Base-by-base conservation (phyloP, 1,284 basidiomycete species). In the Papiliotrema laurentii region DNA sequence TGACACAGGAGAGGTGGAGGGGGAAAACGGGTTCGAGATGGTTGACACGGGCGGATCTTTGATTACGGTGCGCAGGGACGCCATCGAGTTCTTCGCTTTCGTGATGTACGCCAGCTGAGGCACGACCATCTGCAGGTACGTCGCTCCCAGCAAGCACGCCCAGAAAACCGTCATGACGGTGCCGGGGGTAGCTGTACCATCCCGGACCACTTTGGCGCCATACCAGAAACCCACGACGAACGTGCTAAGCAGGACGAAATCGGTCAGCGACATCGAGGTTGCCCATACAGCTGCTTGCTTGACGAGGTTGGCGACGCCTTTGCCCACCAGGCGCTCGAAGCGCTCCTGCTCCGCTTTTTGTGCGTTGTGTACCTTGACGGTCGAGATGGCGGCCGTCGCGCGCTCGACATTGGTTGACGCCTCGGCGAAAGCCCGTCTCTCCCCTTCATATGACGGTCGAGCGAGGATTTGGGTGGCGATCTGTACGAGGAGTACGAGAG, bases 211-310 rank as follows among this genome's bases (percentile, higher is more conserved):
- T 64, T 87, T 85, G 2, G 86, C 81, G 13, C 94, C 96, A 69
- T 87, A 97, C 89, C 92, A 97, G 74, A 97, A 97, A 1, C 88
- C 92, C 64, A 92, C 87, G 10, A 97, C 89, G 74, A 97, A 97
- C 83, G 96, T 97, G 30, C 82, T 80, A 77, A 94, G 85, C 55
- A 86, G 81, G 43, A 87, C 77, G 67, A 90, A 87, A 64, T 92
- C 87, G 10, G 80, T 81, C 4, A 84, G 53, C 24, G 83, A 86
- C 3, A 80, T 76, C 7, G 85, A 83, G 33, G 84, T 35, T 4
- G 85, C 88, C 89, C 90, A 97, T 16, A 92, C 78, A 18, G 78
- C 67, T 46, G 84, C 81, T 55, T 87, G 79, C 22, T 58, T 56
- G 33, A 70, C 58, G 43, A 76, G 70, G 14, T 72, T 68, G 25